Percentiles rank a stretch among this genome's conserved stretches.
Evolutionary conservation across 2,329 filamentous ascomycete genomes (phyloP).

Genomic region (Tolypocladium sp.): DNA sequence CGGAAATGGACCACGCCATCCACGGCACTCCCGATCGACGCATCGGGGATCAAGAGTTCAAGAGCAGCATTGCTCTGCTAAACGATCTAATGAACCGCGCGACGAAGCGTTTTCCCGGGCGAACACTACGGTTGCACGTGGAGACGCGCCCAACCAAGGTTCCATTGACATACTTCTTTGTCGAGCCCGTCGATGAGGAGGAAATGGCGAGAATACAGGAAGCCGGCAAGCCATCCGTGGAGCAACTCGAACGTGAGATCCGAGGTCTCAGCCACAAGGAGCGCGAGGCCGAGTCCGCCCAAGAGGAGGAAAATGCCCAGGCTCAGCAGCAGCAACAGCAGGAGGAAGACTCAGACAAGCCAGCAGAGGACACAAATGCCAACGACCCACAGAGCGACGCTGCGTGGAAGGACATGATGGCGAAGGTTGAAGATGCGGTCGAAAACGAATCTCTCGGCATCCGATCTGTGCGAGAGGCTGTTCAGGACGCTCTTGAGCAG

Average conservation of each 20-base stretch:
- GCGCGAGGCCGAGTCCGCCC: slow-evolving; percentile 12
- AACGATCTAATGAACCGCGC: slow-evolving; percentile 73
- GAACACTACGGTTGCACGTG: slow-evolving; percentile 71
- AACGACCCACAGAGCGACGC: slow-evolving; percentile 20
- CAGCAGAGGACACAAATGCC: slow-evolving; percentile 8
- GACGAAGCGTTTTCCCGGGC: slow-evolving; percentile 63
- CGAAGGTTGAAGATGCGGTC: slow-evolving; percentile 46
- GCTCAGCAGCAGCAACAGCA: slow-evolving; percentile 8
- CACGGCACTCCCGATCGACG: slow-evolving; percentile 61
- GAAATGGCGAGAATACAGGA: slow-evolving; percentile 68
- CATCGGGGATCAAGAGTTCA: slow-evolving; percentile 80
- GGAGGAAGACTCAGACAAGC: slow-evolving; percentile 12
- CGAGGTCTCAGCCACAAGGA: slow-evolving; percentile 36
- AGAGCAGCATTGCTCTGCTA: slow-evolving; percentile 66
- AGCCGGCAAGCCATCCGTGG: slow-evolving; percentile 52
- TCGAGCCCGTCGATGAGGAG: slow-evolving; percentile 67
- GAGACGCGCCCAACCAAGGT: slow-evolving; percentile 56
- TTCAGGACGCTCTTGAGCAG: slow-evolving; percentile 45
- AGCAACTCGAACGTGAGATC: slow-evolving; percentile 58
- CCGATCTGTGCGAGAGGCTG: slow-evolving; percentile 41
- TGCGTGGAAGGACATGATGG: slow-evolving; percentile 46
- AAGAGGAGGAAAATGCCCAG: slow-evolving; percentile 9
- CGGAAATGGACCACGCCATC: slow-evolving; percentile 84
- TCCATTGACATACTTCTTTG: slow-evolving; percentile 82
- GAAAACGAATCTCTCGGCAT: slow-evolving; percentile 47